Evolutionary conservation across 148 eudicot species (phyloP), one percentile per base, ranked within the genome.

Genomic region (Drosera capensis): DNA sequence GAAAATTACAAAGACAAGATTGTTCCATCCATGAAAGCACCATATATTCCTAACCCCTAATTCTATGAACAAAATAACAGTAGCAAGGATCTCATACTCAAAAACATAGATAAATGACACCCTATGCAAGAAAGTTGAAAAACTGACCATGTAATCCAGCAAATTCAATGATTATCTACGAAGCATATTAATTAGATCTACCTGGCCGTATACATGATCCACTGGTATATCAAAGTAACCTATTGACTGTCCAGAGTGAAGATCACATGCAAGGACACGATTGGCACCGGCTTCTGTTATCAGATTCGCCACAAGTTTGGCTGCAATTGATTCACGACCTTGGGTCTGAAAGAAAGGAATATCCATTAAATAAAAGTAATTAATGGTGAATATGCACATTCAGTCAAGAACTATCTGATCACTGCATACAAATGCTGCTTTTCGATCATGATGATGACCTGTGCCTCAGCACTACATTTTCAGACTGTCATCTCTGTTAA

Each of bases 171-270:
- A 3, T 4, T 11, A 34, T 34, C n/a, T 11, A 34, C 24, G 7
- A 14, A 22, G 44, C 17, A 49, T 26, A 4, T 12, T 23, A 30
- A 28, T 22, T 26, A 47, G 28, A 35, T 54, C 40, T 64, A 85
- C 87, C 83, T 86, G 84, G 62, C 96, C 80, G 60, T 86, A 70
- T 14, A 86, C 88, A 38, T 86, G 96, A 65, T 86, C 96, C 56
- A 86, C 96, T 12, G 96, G 93, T 52, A 86, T 86, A 71, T 86
- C 96, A 67, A 86, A 86, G 49, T 86, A 86, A 25, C 96, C 96
- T 75, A 86, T 82, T 58, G 96, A 81, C 65, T 86, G 96, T 51
- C 93, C 93, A 48, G 96, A 86, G 58, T 86, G 96, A 56, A 86
- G 80, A 71, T 86, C 96, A 63, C 96, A 86, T 43, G 94, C 81